phyloP scores from a whole-genome alignment of 495 filamentous ascomycete species.

The Penicillium cinerascens region DNA sequence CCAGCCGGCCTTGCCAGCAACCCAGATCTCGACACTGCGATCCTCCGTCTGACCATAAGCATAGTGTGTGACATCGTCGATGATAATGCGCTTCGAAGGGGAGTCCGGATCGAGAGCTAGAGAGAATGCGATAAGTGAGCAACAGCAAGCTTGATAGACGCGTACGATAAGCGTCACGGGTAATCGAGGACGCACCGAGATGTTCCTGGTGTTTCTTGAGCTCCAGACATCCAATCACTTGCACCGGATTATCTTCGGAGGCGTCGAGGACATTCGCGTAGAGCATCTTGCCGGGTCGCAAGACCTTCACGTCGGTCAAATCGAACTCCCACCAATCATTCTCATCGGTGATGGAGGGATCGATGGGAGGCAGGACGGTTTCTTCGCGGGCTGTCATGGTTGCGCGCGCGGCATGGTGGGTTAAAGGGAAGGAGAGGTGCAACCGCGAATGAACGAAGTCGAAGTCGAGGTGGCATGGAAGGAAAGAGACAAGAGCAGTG shows the following conservation, averaged over 20 bases:
- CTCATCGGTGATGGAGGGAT: conserved; percentile 51
- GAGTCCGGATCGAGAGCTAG: conserved; percentile 46
- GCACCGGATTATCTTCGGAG: conserved; percentile 49
- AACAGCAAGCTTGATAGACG: conserved; percentile 14
- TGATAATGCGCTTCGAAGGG: conserved; percentile 56
- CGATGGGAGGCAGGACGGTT: conserved; percentile 50
- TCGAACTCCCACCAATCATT: conserved; percentile 59
- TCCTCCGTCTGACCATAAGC: conserved; percentile 65
- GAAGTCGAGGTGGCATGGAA: background rate
- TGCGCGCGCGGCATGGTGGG: conserved; percentile 33
- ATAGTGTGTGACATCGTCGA: conserved; percentile 60
- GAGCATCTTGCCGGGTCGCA: conserved; percentile 45
- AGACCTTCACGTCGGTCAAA: conserved; percentile 51
- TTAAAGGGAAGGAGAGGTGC: conserved; percentile 1
- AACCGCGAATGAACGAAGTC: background rate
- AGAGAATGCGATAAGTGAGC: conserved; percentile 22
- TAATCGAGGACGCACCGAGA: conserved; percentile 32
- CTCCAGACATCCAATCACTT: conserved; percentile 52
- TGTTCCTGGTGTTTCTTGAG: conserved; percentile 43
- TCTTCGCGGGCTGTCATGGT: conserved; percentile 53
- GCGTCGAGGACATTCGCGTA: conserved; percentile 53
- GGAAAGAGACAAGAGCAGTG: conserved; percentile 2
- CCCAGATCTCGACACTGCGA: conserved; percentile 65
- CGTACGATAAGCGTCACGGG: conserved; percentile 7
- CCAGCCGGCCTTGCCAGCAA: conserved; percentile 74